phyloP scores from a whole-genome alignment of 2,329 filamentous ascomycete genomes.

The Botryosphaeria dothidea region DNA sequence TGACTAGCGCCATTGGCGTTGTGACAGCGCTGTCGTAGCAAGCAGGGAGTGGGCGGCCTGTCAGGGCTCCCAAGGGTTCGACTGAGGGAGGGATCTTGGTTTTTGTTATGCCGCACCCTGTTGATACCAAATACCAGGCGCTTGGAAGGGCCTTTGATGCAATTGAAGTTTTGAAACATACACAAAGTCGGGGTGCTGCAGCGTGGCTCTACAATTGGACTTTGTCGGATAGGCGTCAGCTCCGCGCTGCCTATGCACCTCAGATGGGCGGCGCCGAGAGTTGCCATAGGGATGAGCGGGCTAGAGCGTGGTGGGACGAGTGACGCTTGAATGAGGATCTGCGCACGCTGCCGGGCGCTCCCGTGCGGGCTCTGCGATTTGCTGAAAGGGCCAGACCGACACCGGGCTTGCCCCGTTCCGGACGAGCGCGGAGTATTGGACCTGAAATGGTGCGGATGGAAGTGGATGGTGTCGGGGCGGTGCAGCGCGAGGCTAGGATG shows the following conservation, averaged over 20 bases:
- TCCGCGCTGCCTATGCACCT: neutral
- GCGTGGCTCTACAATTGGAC: neutral
- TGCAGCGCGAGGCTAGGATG: neutral
- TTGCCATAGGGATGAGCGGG: neutral
- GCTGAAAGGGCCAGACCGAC: neutral
- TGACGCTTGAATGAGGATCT: slow-evolving; percentile 10
- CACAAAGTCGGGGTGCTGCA: neutral
- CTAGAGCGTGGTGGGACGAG: neutral
- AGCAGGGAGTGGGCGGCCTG: neutral
- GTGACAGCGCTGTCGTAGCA: neutral
- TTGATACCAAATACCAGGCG: neutral
- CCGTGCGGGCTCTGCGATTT: slow-evolving; percentile 4
- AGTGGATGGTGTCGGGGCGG: neutral
- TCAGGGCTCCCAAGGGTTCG: neutral
- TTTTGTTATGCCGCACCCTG: neutral
- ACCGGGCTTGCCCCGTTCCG: neutral
- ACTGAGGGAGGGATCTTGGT: neutral
- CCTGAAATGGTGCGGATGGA: neutral
- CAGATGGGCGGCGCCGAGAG: neutral
- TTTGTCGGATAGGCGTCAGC: neutral
- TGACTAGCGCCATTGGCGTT: neutral
- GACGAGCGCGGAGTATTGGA: neutral
- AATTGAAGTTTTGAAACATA: neutral
- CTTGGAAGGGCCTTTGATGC: neutral
- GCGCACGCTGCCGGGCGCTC: slow-evolving; percentile 5